phyloP scores from a whole-genome alignment of 73 alveolate genomes.

The Paramecium tetraurelia region DNA sequence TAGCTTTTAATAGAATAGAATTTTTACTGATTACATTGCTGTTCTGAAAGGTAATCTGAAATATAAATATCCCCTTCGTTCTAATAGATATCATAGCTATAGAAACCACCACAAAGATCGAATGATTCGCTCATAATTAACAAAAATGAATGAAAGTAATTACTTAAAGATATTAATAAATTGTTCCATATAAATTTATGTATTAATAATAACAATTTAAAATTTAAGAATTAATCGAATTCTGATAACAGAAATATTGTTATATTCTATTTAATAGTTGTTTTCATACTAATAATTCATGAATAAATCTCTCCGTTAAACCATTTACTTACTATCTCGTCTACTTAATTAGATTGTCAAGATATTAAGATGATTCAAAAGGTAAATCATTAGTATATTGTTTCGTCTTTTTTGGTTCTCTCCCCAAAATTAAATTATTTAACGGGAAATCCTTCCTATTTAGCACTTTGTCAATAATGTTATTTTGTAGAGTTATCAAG shows the following conservation, averaged over 20 bases:
- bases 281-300: conserved; percentile 8
- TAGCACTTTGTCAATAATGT: background rate
- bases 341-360: background rate
- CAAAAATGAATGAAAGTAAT: too few relatives aligned
- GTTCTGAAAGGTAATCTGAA: background rate
- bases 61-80: background rate
- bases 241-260: background rate
- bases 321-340: background rate
- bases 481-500: background rate
- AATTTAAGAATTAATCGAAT: background rate
- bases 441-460: background rate
- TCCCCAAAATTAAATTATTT: background rate
- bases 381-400: background rate
- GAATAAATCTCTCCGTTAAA: background rate
- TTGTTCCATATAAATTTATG: background rate
- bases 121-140: background rate
- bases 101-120: background rate
- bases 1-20: background rate
- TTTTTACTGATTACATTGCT: background rate
- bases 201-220: too few relatives aligned
- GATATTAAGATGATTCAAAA: background rate
- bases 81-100: background rate
- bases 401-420: background rate
- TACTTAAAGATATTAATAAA: too few relatives aligned
- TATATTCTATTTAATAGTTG: background rate